Percentiles rank a stretch among this genome's conserved stretches.
phyloP scores from a whole-genome alignment of 345 rosid genomes.

The Syzygium oleosum region DNA sequence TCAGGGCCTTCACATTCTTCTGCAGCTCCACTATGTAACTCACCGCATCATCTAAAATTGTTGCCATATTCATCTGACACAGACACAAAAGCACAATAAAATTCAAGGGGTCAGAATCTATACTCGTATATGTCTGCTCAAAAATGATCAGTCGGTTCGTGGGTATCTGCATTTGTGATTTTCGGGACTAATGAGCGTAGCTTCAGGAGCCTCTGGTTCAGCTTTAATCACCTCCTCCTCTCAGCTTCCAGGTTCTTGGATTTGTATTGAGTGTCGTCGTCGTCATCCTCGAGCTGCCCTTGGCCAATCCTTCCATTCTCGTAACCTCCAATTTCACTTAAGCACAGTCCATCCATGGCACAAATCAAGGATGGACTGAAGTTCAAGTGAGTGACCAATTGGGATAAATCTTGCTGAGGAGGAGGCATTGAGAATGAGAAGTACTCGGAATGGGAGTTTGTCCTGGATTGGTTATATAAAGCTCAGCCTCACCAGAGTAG shows the following conservation, averaged over 20 bases:
- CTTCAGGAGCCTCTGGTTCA: conserved; percentile 53
- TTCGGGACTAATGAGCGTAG: conserved; percentile 68
- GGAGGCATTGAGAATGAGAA: neutral
- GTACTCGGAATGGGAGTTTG: neutral
- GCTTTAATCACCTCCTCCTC: conserved; percentile 69
- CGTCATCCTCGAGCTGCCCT: conserved; percentile 4
- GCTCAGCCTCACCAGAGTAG: neutral
- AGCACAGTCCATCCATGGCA: conserved; percentile 9
- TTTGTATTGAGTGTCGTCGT: conserved; percentile 25
- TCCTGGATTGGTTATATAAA: neutral
- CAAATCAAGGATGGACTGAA: neutral
- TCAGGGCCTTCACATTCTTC: conserved; percentile 33
- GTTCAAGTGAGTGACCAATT: neutral
- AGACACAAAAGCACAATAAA: neutral
- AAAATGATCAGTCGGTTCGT: neutral
- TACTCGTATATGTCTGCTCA: neutral
- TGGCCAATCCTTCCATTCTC: conserved; percentile 15
- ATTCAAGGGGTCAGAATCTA: neutral
- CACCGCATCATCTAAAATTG: conserved; percentile 74
- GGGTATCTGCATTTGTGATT: conserved; percentile 57
- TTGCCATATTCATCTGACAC: conserved; percentile 68
- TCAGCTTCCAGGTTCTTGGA: conserved; percentile 77
- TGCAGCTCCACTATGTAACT: conserved; percentile 60
- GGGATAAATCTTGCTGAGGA: neutral
- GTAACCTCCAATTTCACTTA: neutral